phyloP scores from a whole-genome alignment of 2,329 filamentous ascomycete species.

The Didymella exigua region DNA sequence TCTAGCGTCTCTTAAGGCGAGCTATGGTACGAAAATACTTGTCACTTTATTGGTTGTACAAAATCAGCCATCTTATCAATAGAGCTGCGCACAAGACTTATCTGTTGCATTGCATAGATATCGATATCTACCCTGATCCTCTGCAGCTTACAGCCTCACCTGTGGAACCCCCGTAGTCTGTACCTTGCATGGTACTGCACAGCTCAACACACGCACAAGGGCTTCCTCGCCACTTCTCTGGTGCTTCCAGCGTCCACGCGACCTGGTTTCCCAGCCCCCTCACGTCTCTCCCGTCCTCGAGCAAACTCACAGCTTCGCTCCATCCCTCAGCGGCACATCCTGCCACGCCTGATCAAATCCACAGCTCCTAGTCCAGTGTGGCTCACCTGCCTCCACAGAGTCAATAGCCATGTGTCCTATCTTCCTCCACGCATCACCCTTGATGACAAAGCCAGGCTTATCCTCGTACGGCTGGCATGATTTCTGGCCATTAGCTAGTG shows the following conservation, averaged over 20 bases:
- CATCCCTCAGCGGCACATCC: slow-evolving; percentile 41
- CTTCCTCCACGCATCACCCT: slow-evolving; percentile 64
- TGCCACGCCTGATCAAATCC: slow-evolving; percentile 72
- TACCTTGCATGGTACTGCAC: slow-evolving; percentile 4
- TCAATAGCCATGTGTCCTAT: slow-evolving; percentile 68
- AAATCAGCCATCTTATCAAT: background rate
- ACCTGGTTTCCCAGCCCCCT: background rate
- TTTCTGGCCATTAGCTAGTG: slow-evolving; percentile 68
- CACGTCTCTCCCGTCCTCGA: background rate
- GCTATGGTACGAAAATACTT: background rate
- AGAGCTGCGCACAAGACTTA: background rate
- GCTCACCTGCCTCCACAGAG: slow-evolving; percentile 60
- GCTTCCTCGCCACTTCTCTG: slow-evolving; percentile 7
- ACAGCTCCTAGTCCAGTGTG: slow-evolving; percentile 65
- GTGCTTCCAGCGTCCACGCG: slow-evolving; percentile 12
- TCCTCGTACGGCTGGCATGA: slow-evolving; percentile 55
- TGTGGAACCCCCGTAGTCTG: background rate
- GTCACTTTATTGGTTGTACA: background rate
- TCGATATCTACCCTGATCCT: slow-evolving; percentile 3
- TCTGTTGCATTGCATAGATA: slow-evolving; percentile 8
- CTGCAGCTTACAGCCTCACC: background rate
- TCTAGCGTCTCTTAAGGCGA: background rate
- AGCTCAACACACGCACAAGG: background rate
- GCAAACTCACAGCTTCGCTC: slow-evolving; percentile 28
- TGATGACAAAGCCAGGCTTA: slow-evolving; percentile 56